Percentiles rank a stretch among this genome's conserved stretches.
Conservation (phyloP, 2,329 filamentous ascomycete genomes). For the Sphaerulina musiva region DNA sequence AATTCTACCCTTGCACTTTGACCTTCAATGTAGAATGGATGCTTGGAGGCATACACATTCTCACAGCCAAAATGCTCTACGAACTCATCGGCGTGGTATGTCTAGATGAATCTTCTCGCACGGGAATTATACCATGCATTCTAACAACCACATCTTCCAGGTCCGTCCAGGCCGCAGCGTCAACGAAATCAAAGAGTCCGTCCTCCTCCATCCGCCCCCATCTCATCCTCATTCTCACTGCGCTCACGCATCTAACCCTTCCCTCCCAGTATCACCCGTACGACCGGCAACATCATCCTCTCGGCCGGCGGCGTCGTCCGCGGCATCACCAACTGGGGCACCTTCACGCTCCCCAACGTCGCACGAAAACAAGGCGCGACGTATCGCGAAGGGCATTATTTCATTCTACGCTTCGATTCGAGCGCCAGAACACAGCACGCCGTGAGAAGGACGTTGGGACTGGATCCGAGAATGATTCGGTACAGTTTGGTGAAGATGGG, state of each 20-base stretch:
- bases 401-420: slow-evolving; percentile 92
- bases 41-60: background rate
- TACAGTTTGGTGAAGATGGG: slow-evolving; percentile 84
- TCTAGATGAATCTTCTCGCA: background rate
- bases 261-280: slow-evolving; percentile 68
- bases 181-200: slow-evolving; percentile 89
- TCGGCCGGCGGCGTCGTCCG: slow-evolving; percentile 80
- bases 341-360: slow-evolving; percentile 77
- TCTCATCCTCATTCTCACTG: background rate
- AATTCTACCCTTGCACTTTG: background rate
- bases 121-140: background rate
- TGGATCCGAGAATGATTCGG: slow-evolving; percentile 87
- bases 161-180: slow-evolving; percentile 79
- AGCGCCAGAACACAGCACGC: slow-evolving; percentile 65
- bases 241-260: slow-evolving; percentile 4
- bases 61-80: slow-evolving; percentile 62
- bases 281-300: slow-evolving; percentile 76
- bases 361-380: slow-evolving; percentile 73
- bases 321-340: slow-evolving; percentile 90
- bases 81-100: slow-evolving; percentile 92
- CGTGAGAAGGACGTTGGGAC: slow-evolving; percentile 65
- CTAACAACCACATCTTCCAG: slow-evolving; percentile 44
- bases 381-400: slow-evolving; percentile 87
- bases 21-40: background rate
- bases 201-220: slow-evolving; percentile 24